Base-by-base conservation (phyloP, 1,139 yeast species). In the Suhomyces panamericanus region DNA sequence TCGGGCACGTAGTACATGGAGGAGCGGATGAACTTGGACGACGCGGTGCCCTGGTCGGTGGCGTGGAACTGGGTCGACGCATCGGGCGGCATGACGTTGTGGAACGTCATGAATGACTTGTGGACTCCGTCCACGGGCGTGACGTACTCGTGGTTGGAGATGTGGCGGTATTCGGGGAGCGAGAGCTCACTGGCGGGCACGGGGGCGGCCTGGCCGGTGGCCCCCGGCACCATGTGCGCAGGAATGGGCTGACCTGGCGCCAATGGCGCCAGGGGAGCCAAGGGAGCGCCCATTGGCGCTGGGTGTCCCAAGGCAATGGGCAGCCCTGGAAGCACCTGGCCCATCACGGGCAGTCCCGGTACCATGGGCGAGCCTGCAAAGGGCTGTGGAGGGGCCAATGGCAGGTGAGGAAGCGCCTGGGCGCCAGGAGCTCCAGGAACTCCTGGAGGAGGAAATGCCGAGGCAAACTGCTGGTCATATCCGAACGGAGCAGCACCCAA, bases 1-100 rank as follows among this genome's bases (percentile, higher is more conserved):
- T 79, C 81, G 1, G 99, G 99, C 11, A 91, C 80, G 53, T 84
- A 83, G 64, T 90, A 88, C 89, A 90, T 80, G 2, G 96, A 74
- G 44, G 88, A 72, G 47, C 96, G 75, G 58, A 87, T 80, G 60
- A 83, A 84, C 51, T 88, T 81, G 12, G 98, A 91, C 27, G 87
- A 82, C 2, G 96, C 81, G 4, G 85, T 79, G 3, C 96, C 96
- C 59, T 90, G 96, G 60, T 93, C 98, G 15, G 80, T 70, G 3
- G 86, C 78, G 44, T 73, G 75, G 58, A 74, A 87, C 53, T 82
- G 85, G 1, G 90, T 80, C 1, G 93, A 87, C 0, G 96, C 85
- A 12, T 82, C 73, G 1, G 98, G 96, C 26, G 98, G 96, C 28
- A 80, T 77, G 3, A 87, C 82, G 55, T 87, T 83, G 57, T 83